These are phyloP conservation scores for Nicotiana knightiana DNA, from an alignment of 257 asterid species.

Conservation along the genomic window DNA sequence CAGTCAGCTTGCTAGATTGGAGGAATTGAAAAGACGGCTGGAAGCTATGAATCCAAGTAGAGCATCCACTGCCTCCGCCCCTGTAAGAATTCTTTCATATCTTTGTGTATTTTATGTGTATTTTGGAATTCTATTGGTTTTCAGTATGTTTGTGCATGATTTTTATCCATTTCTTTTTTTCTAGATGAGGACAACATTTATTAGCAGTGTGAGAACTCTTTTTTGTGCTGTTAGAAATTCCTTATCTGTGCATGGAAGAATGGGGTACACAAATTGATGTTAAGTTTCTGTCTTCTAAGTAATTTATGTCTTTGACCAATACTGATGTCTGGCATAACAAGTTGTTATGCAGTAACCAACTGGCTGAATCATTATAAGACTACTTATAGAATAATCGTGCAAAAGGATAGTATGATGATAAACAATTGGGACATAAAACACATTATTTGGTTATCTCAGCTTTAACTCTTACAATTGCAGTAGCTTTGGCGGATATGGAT, in stretches of 20 bases:
- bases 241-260: neutral
- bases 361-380: neutral
- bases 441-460: neutral
- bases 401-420: neutral
- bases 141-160: neutral
- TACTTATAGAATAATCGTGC: neutral
- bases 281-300: neutral
- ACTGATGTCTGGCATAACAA: neutral
- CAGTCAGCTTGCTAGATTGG: slow-evolving; percentile 71
- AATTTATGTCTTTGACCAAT: neutral
- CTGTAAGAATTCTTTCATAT: slow-evolving; percentile 39
- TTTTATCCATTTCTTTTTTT: neutral
- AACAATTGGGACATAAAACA: neutral
- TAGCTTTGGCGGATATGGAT: neutral
- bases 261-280: neutral
- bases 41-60: slow-evolving; percentile 84
- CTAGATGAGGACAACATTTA: neutral
- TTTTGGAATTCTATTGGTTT: neutral
- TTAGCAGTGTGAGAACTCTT: neutral
- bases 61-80: slow-evolving; percentile 35
- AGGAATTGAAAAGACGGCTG: slow-evolving; percentile 84
- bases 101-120: neutral
- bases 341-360: neutral
- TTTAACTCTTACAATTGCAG: neutral
- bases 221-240: neutral